Evolutionary conservation across 192 early-diverging fungal genomes (phyloP), one percentile per base, ranked within the genome.

Genomic region (Coemansia sp.): DNA sequence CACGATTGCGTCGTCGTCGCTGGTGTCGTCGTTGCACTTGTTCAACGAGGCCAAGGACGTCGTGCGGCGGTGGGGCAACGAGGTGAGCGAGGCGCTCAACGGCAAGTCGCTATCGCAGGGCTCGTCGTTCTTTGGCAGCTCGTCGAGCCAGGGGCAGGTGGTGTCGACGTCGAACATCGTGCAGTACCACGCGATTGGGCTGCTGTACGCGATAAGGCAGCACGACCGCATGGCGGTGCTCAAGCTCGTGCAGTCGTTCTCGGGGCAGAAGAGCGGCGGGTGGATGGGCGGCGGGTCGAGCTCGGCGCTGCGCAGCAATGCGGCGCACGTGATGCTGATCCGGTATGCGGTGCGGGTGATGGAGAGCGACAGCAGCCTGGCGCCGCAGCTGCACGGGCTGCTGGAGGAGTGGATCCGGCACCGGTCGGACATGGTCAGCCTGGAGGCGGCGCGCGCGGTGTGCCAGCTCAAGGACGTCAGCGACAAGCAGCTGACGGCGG

Each of bases 211-310:
- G 53, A 98, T 99, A 60, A 86, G 94, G 12, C 93, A 95, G 73
- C 95, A 97, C 72, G 97, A 99, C 84, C 87, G 92, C 37, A 98
- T 99, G 96, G 97, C 97, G 9, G 93, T 99, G 52, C 87, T 92
- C 71, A 99, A 99, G 83, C 67, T 99, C 59, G 92, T 98, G 23
- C 96, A 98, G 69, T 88, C 86, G 56, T 93, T 94, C 70, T 86
- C 93, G 33, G 69, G 76, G 18, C 78, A 79, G 67, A 58, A 28
- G 31, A 61, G 63, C 58, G 65, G 79, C 41, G 56, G 56, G n/a
- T 83, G 81, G 72, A 61, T 84, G 53, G 59, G 86, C 58, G 83
- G 86, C 35, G 84, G 87, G 3, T 69, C 83, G 3, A 80, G 82
- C 25, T 72, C 85, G 21, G 61, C 79, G 33, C 75, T 99, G 64